Base-by-base conservation (phyloP, 768 basidiomycete species). In the Leccinum aurantiacum region DNA sequence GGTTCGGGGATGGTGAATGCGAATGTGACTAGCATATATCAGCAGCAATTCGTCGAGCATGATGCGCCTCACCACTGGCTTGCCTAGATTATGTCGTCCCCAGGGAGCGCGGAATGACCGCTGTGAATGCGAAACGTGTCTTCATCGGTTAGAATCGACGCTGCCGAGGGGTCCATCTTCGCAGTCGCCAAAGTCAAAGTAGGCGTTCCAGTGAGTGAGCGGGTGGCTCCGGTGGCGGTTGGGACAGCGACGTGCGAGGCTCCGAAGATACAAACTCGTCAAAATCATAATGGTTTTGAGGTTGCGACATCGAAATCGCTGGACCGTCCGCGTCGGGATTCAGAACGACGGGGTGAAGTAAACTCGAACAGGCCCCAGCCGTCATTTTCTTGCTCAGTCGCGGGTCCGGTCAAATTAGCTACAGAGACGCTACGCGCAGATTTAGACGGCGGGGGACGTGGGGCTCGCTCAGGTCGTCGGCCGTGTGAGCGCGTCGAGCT, bases 71-170 rank as follows among this genome's bases (percentile, higher is more conserved):
- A 71, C 79, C 17, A 86, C 78, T 25, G 91, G 89, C 67, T 84
- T 85, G 48, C 78, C 76, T 3, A 93, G 71, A 41, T 78, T 41
- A 93, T 81, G 74, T 93, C 88, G 63, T 88, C 85, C n/a, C 86
- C 86, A 1, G 33, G 3, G 19, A 80, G 75, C 7, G 67, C 19
- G 15, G 31, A 2, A 10, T 2, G 22, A 35, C 53, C 27, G 46
- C 27, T 51, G 2, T 24, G 60, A 29, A 60, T 57, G 19, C 52
- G 55, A 9, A 64, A 60, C 17, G 53, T 62, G 35, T 58, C 67
- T 35, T 68, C 66, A 3, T 29, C 29, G 8, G 57, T 78, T 79
- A 0, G 79, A 79, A 56, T 68, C 57, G 19, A 59, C 57, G n/a
- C 65, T 63, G n/a, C 58, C 71, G 4, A 79, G 51, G 51, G 79